Evolutionary conservation across 345 rosid species (phyloP).

Genomic region (Acer negundo): DNA sequence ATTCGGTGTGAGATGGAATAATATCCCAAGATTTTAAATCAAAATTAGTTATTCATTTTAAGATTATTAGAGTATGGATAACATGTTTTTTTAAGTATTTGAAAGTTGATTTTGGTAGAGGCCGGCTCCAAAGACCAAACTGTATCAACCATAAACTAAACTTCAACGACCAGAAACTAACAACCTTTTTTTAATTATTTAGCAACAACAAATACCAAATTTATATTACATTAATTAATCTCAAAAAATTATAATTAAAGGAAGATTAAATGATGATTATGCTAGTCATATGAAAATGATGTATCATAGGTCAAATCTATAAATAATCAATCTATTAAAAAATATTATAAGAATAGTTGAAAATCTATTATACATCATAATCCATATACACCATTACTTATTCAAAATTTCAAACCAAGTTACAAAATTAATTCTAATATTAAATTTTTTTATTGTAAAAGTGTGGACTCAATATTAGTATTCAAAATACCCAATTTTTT

Average conservation of each 20-base stretch:
- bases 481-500: too few relatives aligned
- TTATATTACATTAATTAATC: background rate
- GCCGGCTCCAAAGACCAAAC: conserved; percentile 4
- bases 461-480: too few relatives aligned
- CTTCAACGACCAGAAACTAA: background rate
- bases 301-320: background rate
- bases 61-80: background rate
- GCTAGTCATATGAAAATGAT: background rate
- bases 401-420: background rate
- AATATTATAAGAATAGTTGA: background rate
- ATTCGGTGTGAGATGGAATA: background rate
- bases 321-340: background rate
- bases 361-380: background rate
- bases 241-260: background rate
- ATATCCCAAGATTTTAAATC: background rate
- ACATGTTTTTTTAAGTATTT: background rate
- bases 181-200: background rate
- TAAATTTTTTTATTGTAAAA: too few relatives aligned
- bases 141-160: background rate
- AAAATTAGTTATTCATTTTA: background rate
- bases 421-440: too few relatives aligned
- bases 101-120: background rate
- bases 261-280: background rate
- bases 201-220: background rate
- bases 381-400: background rate